Conservation (phyloP, 2,329 filamentous ascomycete species). For the Colletotrichum sp. region DNA sequence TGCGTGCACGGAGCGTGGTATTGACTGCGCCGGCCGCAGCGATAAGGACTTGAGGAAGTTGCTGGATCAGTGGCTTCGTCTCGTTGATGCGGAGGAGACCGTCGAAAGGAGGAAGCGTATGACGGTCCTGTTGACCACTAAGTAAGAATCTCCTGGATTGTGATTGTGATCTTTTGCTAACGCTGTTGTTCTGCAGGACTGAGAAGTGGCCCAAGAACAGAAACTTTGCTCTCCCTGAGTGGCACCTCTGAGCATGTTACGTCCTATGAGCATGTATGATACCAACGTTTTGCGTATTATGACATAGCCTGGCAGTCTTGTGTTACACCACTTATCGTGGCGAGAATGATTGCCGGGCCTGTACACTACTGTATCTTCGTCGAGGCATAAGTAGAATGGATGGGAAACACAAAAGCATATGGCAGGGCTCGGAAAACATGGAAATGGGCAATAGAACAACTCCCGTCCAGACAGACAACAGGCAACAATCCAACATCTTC, state of each 20-base stretch:
- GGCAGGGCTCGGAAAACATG: neutral
- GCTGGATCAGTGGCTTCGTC: slow-evolving; percentile 53
- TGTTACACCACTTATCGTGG: neutral
- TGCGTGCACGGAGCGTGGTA: slow-evolving; percentile 74
- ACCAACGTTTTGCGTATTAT: neutral
- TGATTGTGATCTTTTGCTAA: slow-evolving; percentile 7
- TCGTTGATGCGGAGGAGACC: slow-evolving; percentile 43
- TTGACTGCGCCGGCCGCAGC: slow-evolving; percentile 60
- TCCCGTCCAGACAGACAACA: neutral
- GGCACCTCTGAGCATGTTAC: slow-evolving; percentile 36
- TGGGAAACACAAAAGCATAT: slow-evolving; percentile 3
- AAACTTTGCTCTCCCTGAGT: slow-evolving; percentile 46
- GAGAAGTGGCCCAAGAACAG: slow-evolving; percentile 45
- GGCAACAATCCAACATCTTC: neutral
- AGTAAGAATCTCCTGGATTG: slow-evolving; percentile 31
- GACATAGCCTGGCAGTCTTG: neutral
- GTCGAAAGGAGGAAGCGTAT: slow-evolving; percentile 42
- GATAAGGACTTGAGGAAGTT: slow-evolving; percentile 59
- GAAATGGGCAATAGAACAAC: slow-evolving; percentile 2
- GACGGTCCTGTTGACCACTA: slow-evolving; percentile 45
- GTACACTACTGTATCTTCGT: slow-evolving; percentile 2
- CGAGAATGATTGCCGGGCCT: neutral
- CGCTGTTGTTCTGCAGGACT: slow-evolving; percentile 28
- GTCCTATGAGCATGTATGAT: neutral
- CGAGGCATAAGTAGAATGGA: slow-evolving; percentile 1